Conservation (phyloP, 1,139 yeast species). For the Debaryomyces coudertii region DNA sequence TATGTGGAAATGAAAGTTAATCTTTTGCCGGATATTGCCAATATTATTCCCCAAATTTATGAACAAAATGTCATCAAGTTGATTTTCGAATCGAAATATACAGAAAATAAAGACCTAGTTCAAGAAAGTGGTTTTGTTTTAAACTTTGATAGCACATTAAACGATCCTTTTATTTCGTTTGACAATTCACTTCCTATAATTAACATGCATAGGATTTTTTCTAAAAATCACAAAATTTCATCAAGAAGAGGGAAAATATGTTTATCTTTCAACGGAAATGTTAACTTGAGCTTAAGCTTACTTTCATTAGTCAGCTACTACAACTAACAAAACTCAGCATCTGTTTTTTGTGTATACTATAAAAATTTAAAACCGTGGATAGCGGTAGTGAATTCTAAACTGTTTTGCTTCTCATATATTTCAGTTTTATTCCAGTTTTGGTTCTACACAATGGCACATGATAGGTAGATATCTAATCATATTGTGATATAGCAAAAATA, state of each 20-base stretch:
- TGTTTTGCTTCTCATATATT: no score
- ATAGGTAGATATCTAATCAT: no score
- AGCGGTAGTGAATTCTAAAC: no score
- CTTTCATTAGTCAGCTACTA: conserved; percentile 2
- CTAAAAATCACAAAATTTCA: background rate
- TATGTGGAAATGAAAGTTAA: conserved; percentile 11
- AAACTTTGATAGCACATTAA: background rate
- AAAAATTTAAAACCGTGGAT: background rate
- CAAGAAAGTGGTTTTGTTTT: background rate
- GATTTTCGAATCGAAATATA: background rate
- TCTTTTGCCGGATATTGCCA: conserved; percentile 19
- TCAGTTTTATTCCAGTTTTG: no score
- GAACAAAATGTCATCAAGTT: conserved; percentile 4
- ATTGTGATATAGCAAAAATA: no score
- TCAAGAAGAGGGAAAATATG: background rate
- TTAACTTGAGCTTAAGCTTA: conserved; percentile 1
- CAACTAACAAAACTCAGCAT: background rate
- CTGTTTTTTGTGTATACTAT: background rate
- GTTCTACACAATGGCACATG: no score
- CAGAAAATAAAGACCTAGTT: background rate
- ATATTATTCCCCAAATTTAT: conserved; percentile 14
- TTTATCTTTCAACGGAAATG: conserved; percentile 1
- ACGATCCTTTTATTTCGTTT: background rate
- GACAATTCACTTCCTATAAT: conserved; percentile 6
- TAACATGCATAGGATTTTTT: conserved; percentile 4